phyloP scores from a whole-genome alignment of 2,329 filamentous ascomycete genomes.

The Delphinella strobiligena region DNA sequence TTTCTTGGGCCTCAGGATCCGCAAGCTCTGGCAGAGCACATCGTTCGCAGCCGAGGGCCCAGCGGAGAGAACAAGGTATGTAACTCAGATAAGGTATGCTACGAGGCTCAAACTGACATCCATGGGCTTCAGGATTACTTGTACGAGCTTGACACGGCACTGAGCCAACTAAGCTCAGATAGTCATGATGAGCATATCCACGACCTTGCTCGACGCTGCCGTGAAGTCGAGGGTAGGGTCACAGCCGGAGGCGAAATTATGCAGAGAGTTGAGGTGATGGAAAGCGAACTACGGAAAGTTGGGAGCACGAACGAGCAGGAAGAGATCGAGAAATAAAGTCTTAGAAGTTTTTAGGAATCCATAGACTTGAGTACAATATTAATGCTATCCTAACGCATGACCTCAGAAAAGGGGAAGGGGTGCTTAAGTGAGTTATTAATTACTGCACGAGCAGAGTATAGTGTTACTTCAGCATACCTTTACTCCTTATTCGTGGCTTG shows the following conservation, averaged over 20 bases:
- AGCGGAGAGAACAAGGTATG: slow-evolving; percentile 64
- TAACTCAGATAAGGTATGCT: background rate
- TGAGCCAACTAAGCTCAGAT: slow-evolving; percentile 59
- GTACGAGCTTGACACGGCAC: slow-evolving; percentile 62
- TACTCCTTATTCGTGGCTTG: no score
- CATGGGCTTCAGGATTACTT: slow-evolving; percentile 54
- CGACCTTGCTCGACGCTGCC: slow-evolving; percentile 65
- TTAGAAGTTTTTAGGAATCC: no score
- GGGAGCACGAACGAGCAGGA: slow-evolving; percentile 47
- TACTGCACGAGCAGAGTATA: no score
- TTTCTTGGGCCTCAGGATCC: slow-evolving; percentile 79
- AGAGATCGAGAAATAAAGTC: slow-evolving; percentile 43
- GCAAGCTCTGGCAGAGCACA: slow-evolving; percentile 66
- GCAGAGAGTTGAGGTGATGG: background rate
- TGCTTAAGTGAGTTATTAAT: no score
- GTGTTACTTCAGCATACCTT: no score
- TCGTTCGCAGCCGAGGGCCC: slow-evolving; percentile 62
- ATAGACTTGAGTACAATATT: no score
- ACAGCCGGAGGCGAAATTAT: slow-evolving; percentile 12
- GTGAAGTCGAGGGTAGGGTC: slow-evolving; percentile 42
- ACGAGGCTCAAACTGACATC: background rate
- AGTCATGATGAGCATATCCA: slow-evolving; percentile 75
- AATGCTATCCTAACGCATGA: no score
- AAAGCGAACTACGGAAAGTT: slow-evolving; percentile 30
- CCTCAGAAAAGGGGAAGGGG: no score